These are phyloP conservation scores for Hanseniaspora taiwanica DNA, from an alignment of 805 yeast genomes.

Conservation along the genomic window DNA sequence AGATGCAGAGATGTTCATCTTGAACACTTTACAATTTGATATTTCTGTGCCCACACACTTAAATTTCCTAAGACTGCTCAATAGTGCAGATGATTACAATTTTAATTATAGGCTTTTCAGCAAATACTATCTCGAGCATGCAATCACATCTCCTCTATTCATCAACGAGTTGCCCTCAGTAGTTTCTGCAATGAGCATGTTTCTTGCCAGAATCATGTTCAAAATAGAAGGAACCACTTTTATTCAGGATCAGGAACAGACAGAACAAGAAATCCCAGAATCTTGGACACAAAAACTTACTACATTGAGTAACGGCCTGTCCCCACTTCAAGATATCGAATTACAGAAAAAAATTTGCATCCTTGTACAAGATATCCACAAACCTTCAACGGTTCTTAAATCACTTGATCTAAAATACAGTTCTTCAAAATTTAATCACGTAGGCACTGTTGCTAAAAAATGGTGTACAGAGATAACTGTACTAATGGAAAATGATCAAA, in stretches of 20 bases:
- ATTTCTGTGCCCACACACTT: conserved; percentile 80
- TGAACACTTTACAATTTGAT: conserved; percentile 60
- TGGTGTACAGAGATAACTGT: conserved; percentile 3
- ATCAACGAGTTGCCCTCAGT: conserved; percentile 63
- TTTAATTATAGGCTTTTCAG: conserved; percentile 60
- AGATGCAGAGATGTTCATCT: conserved; percentile 68
- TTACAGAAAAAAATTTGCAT: conserved; percentile 15
- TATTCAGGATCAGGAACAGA: too few relatives aligned
- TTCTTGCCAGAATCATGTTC: conserved; percentile 58
- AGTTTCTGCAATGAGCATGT: conserved; percentile 83
- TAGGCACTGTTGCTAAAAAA: background rate
- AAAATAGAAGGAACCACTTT: conserved; percentile 21
- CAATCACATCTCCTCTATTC: conserved; percentile 63
- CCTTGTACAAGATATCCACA: conserved; percentile 16
- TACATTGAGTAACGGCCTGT: conserved; percentile 19
- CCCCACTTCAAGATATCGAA: conserved; percentile 11
- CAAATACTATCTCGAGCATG: conserved; percentile 67
- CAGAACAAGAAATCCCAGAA: too few relatives aligned
- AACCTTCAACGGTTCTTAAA: conserved; percentile 18
- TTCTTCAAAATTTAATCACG: conserved; percentile 11
- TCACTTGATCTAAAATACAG: conserved; percentile 17
- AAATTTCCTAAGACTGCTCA: conserved; percentile 76
- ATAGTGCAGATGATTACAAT: conserved; percentile 85
- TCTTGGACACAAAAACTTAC: conserved; percentile 11
- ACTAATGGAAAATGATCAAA: background rate